Evolutionary conservation across 176 grass and related monocot species (phyloP).

Genomic region (Lolium perenne): DNA sequence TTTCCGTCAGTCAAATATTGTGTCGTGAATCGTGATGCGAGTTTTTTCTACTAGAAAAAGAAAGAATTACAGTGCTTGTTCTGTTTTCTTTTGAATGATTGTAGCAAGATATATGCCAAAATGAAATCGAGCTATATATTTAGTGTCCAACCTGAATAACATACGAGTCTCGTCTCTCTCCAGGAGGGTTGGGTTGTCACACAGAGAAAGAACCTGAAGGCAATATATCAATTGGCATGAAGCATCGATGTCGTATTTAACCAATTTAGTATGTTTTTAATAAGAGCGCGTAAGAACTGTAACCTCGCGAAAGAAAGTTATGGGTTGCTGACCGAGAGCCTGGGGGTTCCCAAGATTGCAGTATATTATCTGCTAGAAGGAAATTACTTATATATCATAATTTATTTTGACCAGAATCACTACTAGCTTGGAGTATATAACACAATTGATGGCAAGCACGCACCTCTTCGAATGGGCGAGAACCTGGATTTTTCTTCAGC

Average conservation of each 20-base stretch:
- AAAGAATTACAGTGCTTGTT: not conserved
- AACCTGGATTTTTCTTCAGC: slow-evolving; percentile 59
- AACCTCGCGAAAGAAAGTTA: slow-evolving; percentile 83
- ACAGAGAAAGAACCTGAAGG: slow-evolving; percentile 74
- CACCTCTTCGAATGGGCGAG: slow-evolving; percentile 73
- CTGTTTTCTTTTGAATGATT: not conserved
- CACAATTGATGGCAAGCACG: slow-evolving; percentile 3
- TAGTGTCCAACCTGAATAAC: slow-evolving; percentile 64
- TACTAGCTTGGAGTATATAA: not conserved
- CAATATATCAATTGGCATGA: not conserved
- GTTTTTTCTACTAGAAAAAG: not conserved
- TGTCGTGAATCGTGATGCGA: not conserved
- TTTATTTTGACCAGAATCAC: not conserved
- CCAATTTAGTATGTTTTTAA: too few relatives aligned
- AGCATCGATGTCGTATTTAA: not conserved
- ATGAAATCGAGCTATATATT: not conserved
- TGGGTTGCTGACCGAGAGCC: slow-evolving; percentile 62
- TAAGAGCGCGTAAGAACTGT: not conserved
- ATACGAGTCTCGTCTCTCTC: slow-evolving; percentile 45
- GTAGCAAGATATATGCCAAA: not conserved
- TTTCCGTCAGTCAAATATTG: not conserved
- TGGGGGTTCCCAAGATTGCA: slow-evolving; percentile 84
- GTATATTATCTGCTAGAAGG: slow-evolving; percentile 55
- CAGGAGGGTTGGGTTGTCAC: slow-evolving; percentile 69
- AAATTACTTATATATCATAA: not conserved